phyloP scores from a whole-genome alignment of 2,329 filamentous ascomycete species.

The Beauveria asiatica region DNA sequence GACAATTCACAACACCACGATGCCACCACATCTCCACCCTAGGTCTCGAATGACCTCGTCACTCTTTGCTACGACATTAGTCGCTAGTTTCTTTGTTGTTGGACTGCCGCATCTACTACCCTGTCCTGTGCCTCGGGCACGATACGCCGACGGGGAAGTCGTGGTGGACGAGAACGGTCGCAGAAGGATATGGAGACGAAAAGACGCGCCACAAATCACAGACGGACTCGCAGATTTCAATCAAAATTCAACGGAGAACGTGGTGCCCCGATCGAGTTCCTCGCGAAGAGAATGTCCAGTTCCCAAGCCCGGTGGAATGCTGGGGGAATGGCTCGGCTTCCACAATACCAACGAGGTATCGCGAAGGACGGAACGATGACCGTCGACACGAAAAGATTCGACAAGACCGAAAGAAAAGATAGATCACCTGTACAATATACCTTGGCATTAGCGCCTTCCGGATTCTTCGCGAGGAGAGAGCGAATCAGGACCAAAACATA shows the following conservation, averaged over 20 bases:
- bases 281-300: constrained; percentile 72
- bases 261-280: constrained; percentile 31
- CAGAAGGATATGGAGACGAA: constrained; percentile 36
- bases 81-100: constrained; percentile 86
- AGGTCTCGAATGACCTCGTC: constrained; percentile 88
- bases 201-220: constrained; percentile 29
- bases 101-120: constrained; percentile 83
- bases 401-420: background rate
- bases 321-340: constrained; percentile 70
- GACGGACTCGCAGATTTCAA: constrained; percentile 42
- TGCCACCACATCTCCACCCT: constrained; percentile 87
- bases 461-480: background rate
- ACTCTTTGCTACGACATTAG: constrained; percentile 87
- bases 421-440: constrained; percentile 10
- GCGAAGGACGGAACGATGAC: constrained; percentile 19
- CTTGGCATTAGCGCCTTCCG: background rate
- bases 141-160: constrained; percentile 62
- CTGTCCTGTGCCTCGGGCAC: constrained; percentile 72
- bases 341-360: constrained; percentile 28
- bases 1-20: constrained; percentile 30
- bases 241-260: constrained; percentile 20
- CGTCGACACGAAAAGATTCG: background rate
- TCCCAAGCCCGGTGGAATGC: constrained; percentile 74
- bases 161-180: constrained; percentile 37
- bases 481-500: background rate